A percentile compares a stretch with the other conserved stretches of the same genome.
These are phyloP conservation scores for Acer saccharum DNA, from an alignment of 345 rosid genomes.

Conservation along the genomic window DNA sequence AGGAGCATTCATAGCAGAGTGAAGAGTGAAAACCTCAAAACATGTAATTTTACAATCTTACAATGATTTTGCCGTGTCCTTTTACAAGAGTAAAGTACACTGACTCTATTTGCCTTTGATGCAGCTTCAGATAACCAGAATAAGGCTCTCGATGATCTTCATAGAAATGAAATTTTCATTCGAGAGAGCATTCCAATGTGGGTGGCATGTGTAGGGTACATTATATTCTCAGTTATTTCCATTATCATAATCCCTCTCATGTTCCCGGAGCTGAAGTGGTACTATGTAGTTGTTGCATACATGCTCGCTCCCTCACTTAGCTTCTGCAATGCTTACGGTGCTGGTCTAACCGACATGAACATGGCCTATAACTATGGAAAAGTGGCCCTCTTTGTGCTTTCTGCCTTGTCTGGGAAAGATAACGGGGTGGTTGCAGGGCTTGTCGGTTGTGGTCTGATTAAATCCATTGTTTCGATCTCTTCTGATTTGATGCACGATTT, in stretches of 20 bases:
- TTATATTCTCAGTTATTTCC: conserved; percentile 65
- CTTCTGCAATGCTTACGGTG: conserved; percentile 97
- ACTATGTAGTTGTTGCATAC: conserved; percentile 81
- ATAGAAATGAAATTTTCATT: conserved; percentile 61
- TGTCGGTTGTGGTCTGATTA: conserved; percentile 86
- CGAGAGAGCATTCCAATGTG: conserved; percentile 80
- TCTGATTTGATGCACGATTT: conserved; percentile 97
- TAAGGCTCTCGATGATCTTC: conserved; percentile 34
- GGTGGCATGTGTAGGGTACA: conserved; percentile 76
- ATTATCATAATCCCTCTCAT: conserved; percentile 69
- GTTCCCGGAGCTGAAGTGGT: conserved; percentile 95
- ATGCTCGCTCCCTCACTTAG: conserved; percentile 83
- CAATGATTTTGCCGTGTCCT: background rate
- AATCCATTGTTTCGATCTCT: conserved; percentile 81
- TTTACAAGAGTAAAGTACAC: background rate
- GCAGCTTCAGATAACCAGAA: conserved; percentile 36
- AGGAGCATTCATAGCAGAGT: conserved; percentile 40
- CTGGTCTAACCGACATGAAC: conserved; percentile 96
- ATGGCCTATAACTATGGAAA: conserved; percentile 95
- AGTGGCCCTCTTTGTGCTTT: conserved; percentile 82
- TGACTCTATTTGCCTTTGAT: conserved; percentile 3
- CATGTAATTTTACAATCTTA: conserved; percentile 36
- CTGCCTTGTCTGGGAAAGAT: conserved; percentile 64
- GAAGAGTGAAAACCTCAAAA: conserved; percentile 34
- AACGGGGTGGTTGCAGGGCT: conserved; percentile 88